A percentile compares a stretch with the other conserved stretches of the same genome.
Evolutionary conservation across 1,139 yeast species (phyloP).

Genomic region (Hyphopichia burtonii): DNA sequence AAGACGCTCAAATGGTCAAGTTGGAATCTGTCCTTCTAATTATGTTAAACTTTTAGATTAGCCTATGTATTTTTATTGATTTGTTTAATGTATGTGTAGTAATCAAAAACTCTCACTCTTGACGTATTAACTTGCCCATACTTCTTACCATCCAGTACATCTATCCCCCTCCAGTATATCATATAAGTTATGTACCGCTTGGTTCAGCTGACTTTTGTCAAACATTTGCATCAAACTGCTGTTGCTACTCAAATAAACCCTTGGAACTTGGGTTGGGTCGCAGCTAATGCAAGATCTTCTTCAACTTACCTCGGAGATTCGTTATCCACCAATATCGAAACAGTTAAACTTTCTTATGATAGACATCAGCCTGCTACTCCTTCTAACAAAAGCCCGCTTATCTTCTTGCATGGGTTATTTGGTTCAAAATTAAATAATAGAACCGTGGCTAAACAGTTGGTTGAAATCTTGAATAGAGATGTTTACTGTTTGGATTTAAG

Average conservation of each 20-base stretch:
- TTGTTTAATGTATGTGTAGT: too few species aligned
- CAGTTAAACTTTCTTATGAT: slow-evolving; percentile 33
- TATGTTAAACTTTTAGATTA: slow-evolving; percentile 70
- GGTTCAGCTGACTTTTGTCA: too few species aligned
- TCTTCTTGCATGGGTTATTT: slow-evolving; percentile 85
- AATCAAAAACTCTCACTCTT: too few species aligned
- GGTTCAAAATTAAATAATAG: slow-evolving; percentile 82
- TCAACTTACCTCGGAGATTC: slow-evolving; percentile 25
- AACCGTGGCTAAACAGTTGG: slow-evolving; percentile 57
- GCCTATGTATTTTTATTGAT: background rate
- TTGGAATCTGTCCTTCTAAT: slow-evolving; percentile 95
- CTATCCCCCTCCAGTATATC: too few species aligned
- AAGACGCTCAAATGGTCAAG: slow-evolving; percentile 81
- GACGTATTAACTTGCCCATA: too few species aligned
- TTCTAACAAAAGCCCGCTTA: slow-evolving; percentile 48
- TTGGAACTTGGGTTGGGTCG: slow-evolving; percentile 1
- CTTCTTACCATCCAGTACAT: too few species aligned
- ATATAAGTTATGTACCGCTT: too few species aligned
- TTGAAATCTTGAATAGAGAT: slow-evolving; percentile 41
- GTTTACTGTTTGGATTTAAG: slow-evolving; percentile 80
- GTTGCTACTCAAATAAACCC: background rate
- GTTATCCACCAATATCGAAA: slow-evolving; percentile 20
- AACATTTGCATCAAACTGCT: background rate
- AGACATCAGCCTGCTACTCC: slow-evolving; percentile 23
- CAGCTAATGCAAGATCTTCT: background rate